Evolutionary conservation across 441 rosid genomes (phyloP).

Genomic region (Lepidium campestre): DNA sequence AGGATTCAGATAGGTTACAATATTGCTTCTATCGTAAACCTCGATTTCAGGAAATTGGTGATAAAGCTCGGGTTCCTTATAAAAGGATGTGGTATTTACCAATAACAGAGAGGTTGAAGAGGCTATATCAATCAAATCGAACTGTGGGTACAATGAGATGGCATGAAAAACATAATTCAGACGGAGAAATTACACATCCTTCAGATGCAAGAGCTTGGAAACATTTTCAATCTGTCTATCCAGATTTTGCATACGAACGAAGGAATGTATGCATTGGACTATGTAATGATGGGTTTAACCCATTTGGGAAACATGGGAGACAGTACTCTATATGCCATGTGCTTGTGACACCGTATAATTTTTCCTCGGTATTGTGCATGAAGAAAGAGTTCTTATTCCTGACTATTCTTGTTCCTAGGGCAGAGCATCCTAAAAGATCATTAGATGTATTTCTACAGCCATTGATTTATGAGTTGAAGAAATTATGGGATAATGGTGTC

Average conservation of each 20-base stretch:
- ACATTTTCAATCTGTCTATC: not conserved
- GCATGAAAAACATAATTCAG: not conserved
- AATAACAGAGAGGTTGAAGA: not conserved
- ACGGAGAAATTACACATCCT: not conserved
- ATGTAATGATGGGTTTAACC: not conserved
- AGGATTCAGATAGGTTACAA: not conserved
- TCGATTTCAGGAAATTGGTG: not conserved
- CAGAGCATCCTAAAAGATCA: not conserved
- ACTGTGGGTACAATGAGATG: too few relatives aligned
- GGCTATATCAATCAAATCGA: not conserved
- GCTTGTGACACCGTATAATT: too few relatives aligned
- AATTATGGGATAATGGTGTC: not conserved
- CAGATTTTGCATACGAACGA: not conserved
- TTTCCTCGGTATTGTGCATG: not conserved
- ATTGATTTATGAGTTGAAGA: not conserved
- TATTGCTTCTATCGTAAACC: too few relatives aligned
- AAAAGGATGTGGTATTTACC: not conserved
- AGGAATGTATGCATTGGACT: not conserved
- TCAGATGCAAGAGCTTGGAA: not conserved
- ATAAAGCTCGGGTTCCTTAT: not conserved
- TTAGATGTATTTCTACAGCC: not conserved
- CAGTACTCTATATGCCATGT: not conserved
- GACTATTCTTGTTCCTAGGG: not conserved
- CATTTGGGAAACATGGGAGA: not conserved
- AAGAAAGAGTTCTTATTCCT: not conserved